Base-by-base conservation (phyloP, 2,329 filamentous ascomycete genomes). In the Aureobasidium pullulans region DNA sequence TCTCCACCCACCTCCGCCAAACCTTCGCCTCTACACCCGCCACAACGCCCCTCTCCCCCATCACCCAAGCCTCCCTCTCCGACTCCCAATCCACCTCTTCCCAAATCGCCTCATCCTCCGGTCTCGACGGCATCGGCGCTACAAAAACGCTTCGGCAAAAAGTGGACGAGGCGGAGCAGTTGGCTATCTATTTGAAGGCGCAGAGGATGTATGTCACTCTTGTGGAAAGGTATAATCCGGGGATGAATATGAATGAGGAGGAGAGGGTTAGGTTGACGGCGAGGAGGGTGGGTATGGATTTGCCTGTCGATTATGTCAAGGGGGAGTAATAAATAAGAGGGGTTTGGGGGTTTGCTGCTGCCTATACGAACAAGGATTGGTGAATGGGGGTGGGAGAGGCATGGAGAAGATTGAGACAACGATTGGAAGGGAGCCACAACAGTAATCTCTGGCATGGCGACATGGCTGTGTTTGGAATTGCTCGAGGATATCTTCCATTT, bases 151-250 rank as follows among this genome's bases (percentile, higher is more conserved):
- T 62, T 57, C 71, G 69, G 64, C 68, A 64, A 66, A 67, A 62
- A 62, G 50, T 65, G 52, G 69, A 75, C n/a, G 74, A 89, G 65
- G 87, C 84, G n/a, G 84, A 90, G 64, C 90, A 97, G 73, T 84
- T 90, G 65, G 75, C 91, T 29, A 81, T 84, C 60, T 97, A 96
- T 71, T 80, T 94, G 19, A 84, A 84, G 66, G 87, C 92, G n/a
- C 94, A 99, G 77, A 81, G 92, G 56, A 83, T 84, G 70, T 96
- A 97, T 72, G 82, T 84, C 29, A 86, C 84, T 15, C 76, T 97
- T 44, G 73, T 97, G 39, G 92, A 96, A 75, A 82, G 92, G 66
- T 97, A 99, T 75, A 97, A 97, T 73, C 91, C 91, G 0, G 91
- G 92, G 16, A 90, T 95, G 84, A 83, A 84, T 65, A 89, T 96